These are phyloP conservation scores for Kodamaea leandrae DNA, from an alignment of 805 yeast species.

Conservation along the genomic window DNA sequence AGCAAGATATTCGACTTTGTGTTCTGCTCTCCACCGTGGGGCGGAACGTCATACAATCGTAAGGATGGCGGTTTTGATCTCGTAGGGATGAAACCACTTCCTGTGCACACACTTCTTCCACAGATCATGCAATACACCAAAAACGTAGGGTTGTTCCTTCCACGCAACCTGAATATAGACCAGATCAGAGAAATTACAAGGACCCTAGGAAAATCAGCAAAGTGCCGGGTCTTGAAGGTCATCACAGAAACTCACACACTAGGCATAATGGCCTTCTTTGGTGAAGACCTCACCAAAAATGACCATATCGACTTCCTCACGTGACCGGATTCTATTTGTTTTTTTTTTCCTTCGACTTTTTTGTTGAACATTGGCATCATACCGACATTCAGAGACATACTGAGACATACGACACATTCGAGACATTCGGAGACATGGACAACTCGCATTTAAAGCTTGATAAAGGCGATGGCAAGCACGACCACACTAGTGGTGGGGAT, in stretches of 20 bases:
- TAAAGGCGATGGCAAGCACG: slow-evolving; percentile 8
- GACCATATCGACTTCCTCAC: slow-evolving; percentile 5
- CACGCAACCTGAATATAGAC: slow-evolving; percentile 53
- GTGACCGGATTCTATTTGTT: too few species aligned
- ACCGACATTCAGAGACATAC: slow-evolving; percentile 11
- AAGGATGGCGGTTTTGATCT: slow-evolving; percentile 45
- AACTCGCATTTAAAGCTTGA: slow-evolving; percentile 7
- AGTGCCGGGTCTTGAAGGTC: slow-evolving; percentile 46
- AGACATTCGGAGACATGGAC: slow-evolving; percentile 11
- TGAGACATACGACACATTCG: too few species aligned
- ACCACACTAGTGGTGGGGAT: slow-evolving; percentile 1
- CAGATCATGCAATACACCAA: slow-evolving; percentile 40
- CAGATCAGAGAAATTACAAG: slow-evolving; percentile 51
- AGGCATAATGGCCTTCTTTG: slow-evolving; percentile 63
- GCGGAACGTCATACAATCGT: slow-evolving; percentile 62
- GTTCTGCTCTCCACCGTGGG: slow-evolving; percentile 89
- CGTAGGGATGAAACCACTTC: slow-evolving; percentile 44
- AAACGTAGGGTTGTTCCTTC: slow-evolving; percentile 60
- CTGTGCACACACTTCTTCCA: slow-evolving; percentile 43
- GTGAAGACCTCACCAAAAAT: slow-evolving; percentile 23
- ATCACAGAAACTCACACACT: slow-evolving; percentile 42
- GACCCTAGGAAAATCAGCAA: slow-evolving; percentile 42
- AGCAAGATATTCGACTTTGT: slow-evolving; percentile 44
- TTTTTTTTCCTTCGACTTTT: neutral
- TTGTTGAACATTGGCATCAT: neutral